Evolutionary conservation across 805 yeast species (phyloP).

Genomic region (Cephaloascus fragrans): DNA sequence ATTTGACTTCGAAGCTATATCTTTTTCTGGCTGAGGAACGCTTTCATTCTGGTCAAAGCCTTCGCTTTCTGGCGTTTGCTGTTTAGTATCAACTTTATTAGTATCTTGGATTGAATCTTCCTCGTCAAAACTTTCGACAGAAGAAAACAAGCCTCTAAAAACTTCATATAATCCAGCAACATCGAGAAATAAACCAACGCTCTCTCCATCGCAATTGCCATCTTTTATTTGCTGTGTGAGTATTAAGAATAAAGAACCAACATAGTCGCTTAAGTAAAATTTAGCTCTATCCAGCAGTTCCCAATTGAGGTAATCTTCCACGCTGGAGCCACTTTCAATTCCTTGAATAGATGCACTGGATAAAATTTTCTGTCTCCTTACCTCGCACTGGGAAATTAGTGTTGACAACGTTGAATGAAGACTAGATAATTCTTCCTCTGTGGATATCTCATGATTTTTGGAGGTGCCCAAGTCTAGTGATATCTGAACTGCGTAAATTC

Average conservation of each 20-base stretch:
- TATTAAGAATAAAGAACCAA: background rate
- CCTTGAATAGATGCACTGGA: background rate
- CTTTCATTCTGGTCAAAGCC: background rate
- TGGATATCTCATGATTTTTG: background rate
- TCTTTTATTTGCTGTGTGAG: constrained; percentile 5
- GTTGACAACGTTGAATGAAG: background rate
- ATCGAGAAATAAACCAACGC: constrained; percentile 7
- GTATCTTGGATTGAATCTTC: background rate
- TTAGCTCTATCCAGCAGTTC: no score
- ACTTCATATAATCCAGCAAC: constrained; percentile 7
- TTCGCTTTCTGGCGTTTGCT: constrained; percentile 1
- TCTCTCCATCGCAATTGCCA: constrained; percentile 5
- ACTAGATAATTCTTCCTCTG: background rate
- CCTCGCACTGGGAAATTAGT: background rate
- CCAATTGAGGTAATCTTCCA: no score
- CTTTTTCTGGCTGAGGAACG: constrained; percentile 2
- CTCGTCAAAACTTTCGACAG: background rate
- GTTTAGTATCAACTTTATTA: constrained; percentile 2
- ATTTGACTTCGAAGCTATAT: constrained; percentile 1
- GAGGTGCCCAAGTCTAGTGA: background rate
- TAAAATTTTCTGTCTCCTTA: background rate
- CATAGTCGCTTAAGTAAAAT: background rate
- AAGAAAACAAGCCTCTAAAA: constrained; percentile 6
- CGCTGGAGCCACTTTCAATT: background rate
- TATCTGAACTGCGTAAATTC: background rate